Evolutionary conservation across 2,329 filamentous ascomycete species (phyloP), one percentile per base, ranked within the genome.

Genomic region (Ophiocordyceps unilateralis): DNA sequence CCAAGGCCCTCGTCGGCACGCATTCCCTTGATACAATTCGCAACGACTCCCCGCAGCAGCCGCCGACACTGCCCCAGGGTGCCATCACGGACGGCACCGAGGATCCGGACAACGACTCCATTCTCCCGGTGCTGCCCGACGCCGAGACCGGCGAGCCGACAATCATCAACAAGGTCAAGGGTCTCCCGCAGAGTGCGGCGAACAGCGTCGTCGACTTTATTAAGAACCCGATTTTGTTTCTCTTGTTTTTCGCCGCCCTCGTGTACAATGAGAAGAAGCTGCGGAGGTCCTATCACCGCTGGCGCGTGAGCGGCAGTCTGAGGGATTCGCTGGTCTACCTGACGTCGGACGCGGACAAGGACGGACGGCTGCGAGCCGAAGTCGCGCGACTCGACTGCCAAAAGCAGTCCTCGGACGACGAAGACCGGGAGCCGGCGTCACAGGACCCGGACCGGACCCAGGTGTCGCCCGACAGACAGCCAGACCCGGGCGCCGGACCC

Each of bases 1-100:
- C 71, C 11, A 69, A 75, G 44, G 76, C 70, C 2, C 62, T 89
- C 44, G 71, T 83, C 9, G 83, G 83, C n/a, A 81, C 80, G 1
- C 83, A 88, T 53, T 72, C 70, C 2, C 64, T 83, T 34, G 72
- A 76, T 26, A 55, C 55, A 2, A 45, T 54, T 9, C 53, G 58
- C 5, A 47, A 52, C 19, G 55, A 56, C 23, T 49, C 55, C 14
- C 53, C 58, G 17, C 63, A 67, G 22, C 63, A 67, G 23, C 53
- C 60, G 5, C 58, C 59, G 1, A 62, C 55, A 3, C 51, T 69
- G 5, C 62, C 63, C 2, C 58, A 58, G 4, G 55, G 58, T 17
- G 48, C 60, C 10, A 47, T 54, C 7, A 52, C 55, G 5, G 53
- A 55, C 15, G 49, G 47, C 5, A 44, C 51, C 11, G 54, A 57